Evolutionary conservation across 129 eudicot species (phyloP), one percentile per base, ranked within the genome.

Genomic region (Flaveria bidentis): DNA sequence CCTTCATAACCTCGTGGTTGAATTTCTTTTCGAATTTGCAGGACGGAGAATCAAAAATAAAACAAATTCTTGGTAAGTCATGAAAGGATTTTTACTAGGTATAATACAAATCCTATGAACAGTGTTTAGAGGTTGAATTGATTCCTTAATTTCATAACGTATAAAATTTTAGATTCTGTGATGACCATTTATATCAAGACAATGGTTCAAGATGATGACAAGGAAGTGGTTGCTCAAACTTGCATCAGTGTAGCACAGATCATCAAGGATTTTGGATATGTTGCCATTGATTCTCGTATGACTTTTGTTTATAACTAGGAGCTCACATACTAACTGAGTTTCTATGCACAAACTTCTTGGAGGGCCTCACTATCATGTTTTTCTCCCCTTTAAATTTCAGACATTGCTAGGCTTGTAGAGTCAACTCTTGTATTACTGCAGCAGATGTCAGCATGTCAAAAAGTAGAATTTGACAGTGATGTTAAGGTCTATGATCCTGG

Each of bases 161-260:
- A 61, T 55, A 51, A 74, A 69, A 68, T 53, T 76, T 36, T 82
- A 94, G 99, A 89, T 66, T 79, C 88, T 53, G 89, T 94, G 78
- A 85, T 94, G 99, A 83, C 87, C 56, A 87, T 91, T 76, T 94
- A 86, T 83, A 76, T 91, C 74, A 94, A 91, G 76, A 89, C 90
- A 62, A 91, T 94, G 93, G 78, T 82, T n/a, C 96, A 89, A 76
- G 99, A 94, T 78, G 99, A 91, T 72, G 99, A 94, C 81, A 94
- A 91, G 76, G 97, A 94, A 82, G 97, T 91, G 69, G 99, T 91
- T 77, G 90, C 99, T 84, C 99, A 94, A 85, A 91, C 96, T 80
- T 94, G 99, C 84, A 89, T 84, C 84, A 85, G 92, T 62, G 77
- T 76, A 64, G 92, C 96, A 77, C 90, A 89, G 67, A 86, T 94